Base-by-base conservation (phyloP, 1,139 yeast genomes). In the Yamadazyma dendronema region DNA sequence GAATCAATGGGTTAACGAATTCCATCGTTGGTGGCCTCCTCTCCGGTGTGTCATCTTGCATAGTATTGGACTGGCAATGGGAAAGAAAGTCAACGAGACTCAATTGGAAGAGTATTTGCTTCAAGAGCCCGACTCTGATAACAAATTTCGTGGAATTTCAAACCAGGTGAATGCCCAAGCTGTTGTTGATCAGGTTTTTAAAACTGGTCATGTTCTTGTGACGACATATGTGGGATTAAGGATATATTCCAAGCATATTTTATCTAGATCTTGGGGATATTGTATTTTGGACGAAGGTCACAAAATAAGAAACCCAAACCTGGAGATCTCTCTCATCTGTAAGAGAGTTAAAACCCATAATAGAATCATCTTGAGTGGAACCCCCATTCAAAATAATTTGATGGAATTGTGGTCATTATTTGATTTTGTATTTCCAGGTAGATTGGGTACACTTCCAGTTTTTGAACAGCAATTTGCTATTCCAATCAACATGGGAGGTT, bases 21-120 rank as follows among this genome's bases (percentile, higher is more conserved):
- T 92, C 39, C 98, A 92, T 52, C 74, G 84, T 34, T 92, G 98
- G 98, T 92, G 97, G 97, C 97, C 98, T 2, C 90, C 97, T 0
- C 69, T 94, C 21, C 63, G 98, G 41, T 81, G 92, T 13, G 81
- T 86, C 3, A 88, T 92, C 35, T 63, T 92, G 32, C 98, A 92
- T 59, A 84, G 96, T 3, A 92, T 89, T 34, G 98, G 99, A 0
- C 70, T 89, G 1, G 98, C 96, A 1, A 83, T 92, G 89, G 65
- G 68, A 7, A 60, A 62, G 9, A 61, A 57, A 17, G 61, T 62
- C 10, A 57, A 61, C 4, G 84, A 81, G 40, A 80, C 67, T 36
- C 71, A 72, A 34, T 46, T 77, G 24, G 84, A 79, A 42, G 66
- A 65, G 29, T 62, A 62, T 29, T 56, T 81, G 41, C 65, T 61